Conservation (phyloP, 2,329 filamentous ascomycete species). For the Chrysoporthe cubensis region DNA sequence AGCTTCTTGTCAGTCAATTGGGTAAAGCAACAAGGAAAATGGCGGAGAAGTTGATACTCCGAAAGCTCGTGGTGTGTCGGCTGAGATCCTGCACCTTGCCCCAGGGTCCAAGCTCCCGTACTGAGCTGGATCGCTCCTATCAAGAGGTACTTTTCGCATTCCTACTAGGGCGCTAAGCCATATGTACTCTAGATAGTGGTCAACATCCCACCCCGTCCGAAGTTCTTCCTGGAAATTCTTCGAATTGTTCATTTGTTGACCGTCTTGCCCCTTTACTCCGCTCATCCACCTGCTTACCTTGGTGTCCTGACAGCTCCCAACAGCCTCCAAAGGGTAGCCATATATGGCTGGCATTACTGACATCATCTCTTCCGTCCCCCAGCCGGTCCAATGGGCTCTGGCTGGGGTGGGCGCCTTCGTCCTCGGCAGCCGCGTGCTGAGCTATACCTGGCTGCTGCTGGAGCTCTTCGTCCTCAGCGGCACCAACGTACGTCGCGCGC, state of each 20-base stretch:
- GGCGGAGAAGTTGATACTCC: background rate
- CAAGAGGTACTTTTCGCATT: background rate
- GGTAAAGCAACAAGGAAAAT: background rate
- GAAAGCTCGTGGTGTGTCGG: background rate
- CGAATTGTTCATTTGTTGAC: slow-evolving; percentile 3
- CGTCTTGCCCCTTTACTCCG: background rate
- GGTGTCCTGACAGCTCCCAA: background rate
- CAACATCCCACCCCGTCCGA: background rate
- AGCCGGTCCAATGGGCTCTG: slow-evolving; percentile 50
- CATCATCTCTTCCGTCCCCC: slow-evolving; percentile 47
- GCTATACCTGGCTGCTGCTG: slow-evolving; percentile 64
- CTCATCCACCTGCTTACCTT: background rate
- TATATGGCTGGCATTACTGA: slow-evolving; percentile 41
- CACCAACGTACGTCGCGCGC: slow-evolving; percentile 54
- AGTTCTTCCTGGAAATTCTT: slow-evolving; percentile 2
- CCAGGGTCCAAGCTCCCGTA: background rate
- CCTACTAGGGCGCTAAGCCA: background rate
- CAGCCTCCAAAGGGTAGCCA: background rate
- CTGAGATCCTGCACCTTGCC: background rate
- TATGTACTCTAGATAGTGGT: slow-evolving; percentile 3
- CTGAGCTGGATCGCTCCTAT: background rate
- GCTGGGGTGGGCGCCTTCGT: slow-evolving; percentile 63
- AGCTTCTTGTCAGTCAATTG: background rate
- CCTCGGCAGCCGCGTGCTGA: slow-evolving; percentile 59
- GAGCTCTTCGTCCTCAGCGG: slow-evolving; percentile 71